Evolutionary conservation across 1,284 basidiomycete species (phyloP).

Genomic region (Taiwanofungus camphoratus): DNA sequence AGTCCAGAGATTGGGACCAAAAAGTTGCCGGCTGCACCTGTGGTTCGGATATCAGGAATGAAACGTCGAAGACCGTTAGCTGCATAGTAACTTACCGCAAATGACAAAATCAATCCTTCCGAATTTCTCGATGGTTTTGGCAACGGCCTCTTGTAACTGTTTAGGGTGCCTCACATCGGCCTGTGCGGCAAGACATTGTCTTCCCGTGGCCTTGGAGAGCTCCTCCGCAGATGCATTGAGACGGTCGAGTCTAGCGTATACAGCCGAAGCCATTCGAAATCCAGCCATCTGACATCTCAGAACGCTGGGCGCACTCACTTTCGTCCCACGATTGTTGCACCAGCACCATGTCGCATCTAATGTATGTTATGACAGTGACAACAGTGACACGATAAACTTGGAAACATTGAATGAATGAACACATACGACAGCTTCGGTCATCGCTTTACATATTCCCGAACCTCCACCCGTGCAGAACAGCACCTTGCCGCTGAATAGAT

Average conservation of each 20-base stretch:
- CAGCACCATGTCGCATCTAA: conserved; percentile 83
- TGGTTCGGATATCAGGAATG: conserved; percentile 1
- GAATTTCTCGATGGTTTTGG: conserved; percentile 69
- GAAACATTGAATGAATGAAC: neutral
- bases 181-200: conserved; percentile 66
- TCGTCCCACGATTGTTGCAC: conserved; percentile 80
- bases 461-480: conserved; percentile 90
- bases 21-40: conserved; percentile 89
- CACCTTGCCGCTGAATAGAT: conserved; percentile 90
- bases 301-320: conserved; percentile 64
- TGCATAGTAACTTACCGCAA: conserved; percentile 54
- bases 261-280: too few species aligned
- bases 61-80: conserved; percentile 5
- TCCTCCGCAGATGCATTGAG: conserved; percentile 68
- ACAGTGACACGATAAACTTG: conserved; percentile 1
- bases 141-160: conserved; percentile 72
- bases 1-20: conserved; percentile 77
- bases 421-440: conserved; percentile 77
- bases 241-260: conserved; percentile 59
- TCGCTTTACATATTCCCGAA: conserved; percentile 88
- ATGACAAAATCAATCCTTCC: conserved; percentile 95
- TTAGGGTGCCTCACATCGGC: conserved; percentile 83
- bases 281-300: too few species aligned
- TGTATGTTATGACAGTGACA: too few species aligned
- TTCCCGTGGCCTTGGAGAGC: conserved; percentile 66